Evolutionary conservation across 371 early-diverging fungal species (phyloP), one percentile per base, ranked within the genome.

Genomic region (Lichtheimia ornata): DNA sequence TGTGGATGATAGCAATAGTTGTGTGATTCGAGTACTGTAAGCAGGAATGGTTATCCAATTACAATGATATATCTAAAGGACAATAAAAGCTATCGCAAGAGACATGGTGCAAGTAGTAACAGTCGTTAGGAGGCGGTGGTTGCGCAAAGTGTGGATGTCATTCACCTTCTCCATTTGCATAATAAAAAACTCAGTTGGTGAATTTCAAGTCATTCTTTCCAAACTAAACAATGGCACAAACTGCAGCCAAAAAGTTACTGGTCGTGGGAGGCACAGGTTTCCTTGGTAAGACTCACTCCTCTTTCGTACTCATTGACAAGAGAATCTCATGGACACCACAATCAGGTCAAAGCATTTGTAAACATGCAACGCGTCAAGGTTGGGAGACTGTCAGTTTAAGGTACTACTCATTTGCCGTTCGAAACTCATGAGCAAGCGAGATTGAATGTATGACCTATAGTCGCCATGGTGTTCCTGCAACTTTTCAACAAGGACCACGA

Each of bases 321-420:
- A 2, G 30, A 49, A 9, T n/a, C n/a, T 28, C 17, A 42, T 6
- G 25, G 5, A 7, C 12, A 53, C 44, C 61, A 84, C 17, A 25
- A 41, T n/a, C 22, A 56, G 88, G 88, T 5, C 65, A 72, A 42
- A 81, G 77, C 62, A 77, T 91, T 50, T 91, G 91, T 63, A 82
- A 77, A 61, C 63, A 71, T 20, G 88, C 90, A 6, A 83, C 79
- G n/a, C 70, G 77, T 35, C 77, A 81, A 43, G 88, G 88, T n/a
- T 88, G 89, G 90, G 81, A 89, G 62, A 89, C 88, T n/a, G 71
- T 86, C 20, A 90, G 91, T 57, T 74, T 91, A 50, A 91, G 90
- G 82, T 88, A 84, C 40, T 11, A 13, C 27, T 47, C 58, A 20
- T 61, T 70, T 14, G 59, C 69, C 2, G 11, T 11, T 35, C 9